Conservation (phyloP, 2,329 filamentous ascomycete species). For the Fusarium chaquense region DNA sequence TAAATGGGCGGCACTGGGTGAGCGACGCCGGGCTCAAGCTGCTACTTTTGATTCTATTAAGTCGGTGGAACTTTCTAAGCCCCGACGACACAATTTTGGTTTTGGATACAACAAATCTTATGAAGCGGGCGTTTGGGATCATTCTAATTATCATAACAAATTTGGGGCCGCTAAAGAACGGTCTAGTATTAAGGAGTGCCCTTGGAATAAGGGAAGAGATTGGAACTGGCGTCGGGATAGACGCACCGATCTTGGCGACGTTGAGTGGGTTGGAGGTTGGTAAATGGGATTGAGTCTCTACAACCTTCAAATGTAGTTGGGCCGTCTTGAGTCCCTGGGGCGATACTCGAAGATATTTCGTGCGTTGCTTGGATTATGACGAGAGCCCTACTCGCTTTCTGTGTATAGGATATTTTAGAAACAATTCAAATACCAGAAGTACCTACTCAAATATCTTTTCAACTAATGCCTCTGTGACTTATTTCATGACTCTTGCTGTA, state of each 20-base stretch:
- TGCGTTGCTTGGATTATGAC: conserved; percentile 48
- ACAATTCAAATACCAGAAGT: conserved; percentile 72
- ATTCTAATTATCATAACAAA: conserved; percentile 54
- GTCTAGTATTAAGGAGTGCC: conserved; percentile 60
- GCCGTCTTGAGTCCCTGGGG: conserved; percentile 46
- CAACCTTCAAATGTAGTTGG: conserved; percentile 71
- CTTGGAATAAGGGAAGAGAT: conserved; percentile 70
- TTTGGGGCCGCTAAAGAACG: conserved; percentile 57
- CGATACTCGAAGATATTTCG: conserved; percentile 45
- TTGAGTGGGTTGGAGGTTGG: conserved; percentile 97
- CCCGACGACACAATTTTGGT: conserved; percentile 61
- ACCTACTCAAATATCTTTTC: conserved; percentile 64
- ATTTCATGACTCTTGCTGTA: neutral
- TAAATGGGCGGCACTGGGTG: conserved; percentile 91
- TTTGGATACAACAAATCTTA: conserved; percentile 63
- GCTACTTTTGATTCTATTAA: conserved; percentile 63
- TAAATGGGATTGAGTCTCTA: conserved; percentile 65
- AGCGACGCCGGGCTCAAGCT: conserved; percentile 77
- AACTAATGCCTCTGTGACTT: neutral
- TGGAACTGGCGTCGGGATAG: conserved; percentile 73
- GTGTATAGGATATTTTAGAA: conserved; percentile 67
- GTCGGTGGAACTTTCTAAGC: conserved; percentile 60
- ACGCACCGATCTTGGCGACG: conserved; percentile 76
- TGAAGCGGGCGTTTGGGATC: conserved; percentile 63
- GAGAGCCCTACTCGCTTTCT: conserved; percentile 71